Conservation (phyloP, 169 alveolate species). For the Plasmodium inui region DNA sequence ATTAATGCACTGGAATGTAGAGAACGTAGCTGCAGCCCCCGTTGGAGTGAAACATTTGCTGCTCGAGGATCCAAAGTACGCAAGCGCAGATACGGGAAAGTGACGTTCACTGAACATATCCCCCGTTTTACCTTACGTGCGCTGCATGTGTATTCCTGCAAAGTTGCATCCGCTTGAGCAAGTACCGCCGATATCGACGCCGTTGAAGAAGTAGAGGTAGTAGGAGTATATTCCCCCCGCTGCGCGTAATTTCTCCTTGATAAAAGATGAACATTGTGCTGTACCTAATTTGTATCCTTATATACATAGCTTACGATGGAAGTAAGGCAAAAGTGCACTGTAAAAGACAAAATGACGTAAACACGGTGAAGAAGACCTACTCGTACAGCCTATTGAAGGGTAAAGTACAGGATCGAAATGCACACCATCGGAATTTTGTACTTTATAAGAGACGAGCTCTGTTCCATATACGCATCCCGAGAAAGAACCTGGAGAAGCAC, state of each 20-base stretch:
- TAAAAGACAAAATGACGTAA: constrained; percentile 18
- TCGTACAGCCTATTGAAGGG: not conserved
- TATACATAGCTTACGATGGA: constrained; percentile 8
- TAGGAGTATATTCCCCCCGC: not conserved
- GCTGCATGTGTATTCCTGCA: not conserved
- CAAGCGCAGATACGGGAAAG: not conserved
- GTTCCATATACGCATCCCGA: constrained; percentile 44
- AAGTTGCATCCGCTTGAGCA: not conserved
- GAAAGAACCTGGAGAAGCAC: not conserved
- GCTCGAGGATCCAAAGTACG: not conserved
- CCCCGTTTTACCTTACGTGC: not conserved
- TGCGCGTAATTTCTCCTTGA: not conserved
- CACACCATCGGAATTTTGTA: constrained; percentile 6
- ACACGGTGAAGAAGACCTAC: constrained; percentile 3
- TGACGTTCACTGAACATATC: not conserved
- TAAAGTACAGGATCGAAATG: not conserved
- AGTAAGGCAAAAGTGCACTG: not conserved
- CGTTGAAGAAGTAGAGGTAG: not conserved
- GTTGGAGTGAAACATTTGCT: not conserved
- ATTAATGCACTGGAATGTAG: not conserved
- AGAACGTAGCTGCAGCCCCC: not conserved
- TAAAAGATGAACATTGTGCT: constrained; percentile 24
- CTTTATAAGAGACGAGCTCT: constrained; percentile 20
- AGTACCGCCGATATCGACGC: not conserved
- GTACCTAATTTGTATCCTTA: constrained; percentile 8